These are phyloP conservation scores for Penicillium alfredii DNA, from an alignment of 495 filamentous ascomycete species.

Conservation along the genomic window DNA sequence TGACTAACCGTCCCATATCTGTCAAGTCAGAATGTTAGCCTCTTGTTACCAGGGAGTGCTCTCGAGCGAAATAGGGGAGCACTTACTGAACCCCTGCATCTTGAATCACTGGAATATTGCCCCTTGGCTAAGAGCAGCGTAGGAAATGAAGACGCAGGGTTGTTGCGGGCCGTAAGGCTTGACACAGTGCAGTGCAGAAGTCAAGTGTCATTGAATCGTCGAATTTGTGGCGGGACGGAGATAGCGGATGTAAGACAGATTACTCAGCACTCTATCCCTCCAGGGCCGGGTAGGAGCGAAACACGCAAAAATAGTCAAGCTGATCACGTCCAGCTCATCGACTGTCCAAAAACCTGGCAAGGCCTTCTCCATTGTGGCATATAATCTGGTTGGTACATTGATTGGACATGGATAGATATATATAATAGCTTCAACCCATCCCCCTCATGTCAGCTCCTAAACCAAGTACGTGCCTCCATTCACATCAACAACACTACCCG, in stretches of 20 bases:
- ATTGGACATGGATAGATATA: too few species aligned
- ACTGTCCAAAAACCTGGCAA: too few species aligned
- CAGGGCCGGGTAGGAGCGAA: too few species aligned
- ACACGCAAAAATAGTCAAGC: too few species aligned
- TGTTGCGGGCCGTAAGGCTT: constrained; percentile 8
- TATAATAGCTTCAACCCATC: too few species aligned
- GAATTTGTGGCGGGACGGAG: background rate
- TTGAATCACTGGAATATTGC: constrained; percentile 12
- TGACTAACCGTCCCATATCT: constrained; percentile 43
- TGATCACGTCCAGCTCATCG: too few species aligned
- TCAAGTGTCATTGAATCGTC: background rate
- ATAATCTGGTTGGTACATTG: too few species aligned
- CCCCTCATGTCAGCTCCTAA: too few species aligned
- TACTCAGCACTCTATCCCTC: constrained; percentile 1
- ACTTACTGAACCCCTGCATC: constrained; percentile 48
- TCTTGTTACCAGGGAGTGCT: background rate
- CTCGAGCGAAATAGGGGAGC: background rate
- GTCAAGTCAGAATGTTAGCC: constrained; percentile 13
- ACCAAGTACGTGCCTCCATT: background rate
- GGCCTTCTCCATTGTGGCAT: too few species aligned
- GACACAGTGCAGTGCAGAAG: background rate
- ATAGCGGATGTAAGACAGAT: constrained; percentile 3
- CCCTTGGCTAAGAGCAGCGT: too few species aligned
- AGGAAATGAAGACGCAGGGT: too few species aligned
- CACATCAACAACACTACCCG: background rate